Evolutionary conservation across 306 rosid species (phyloP).

Genomic region (Begonia loranthoides): DNA sequence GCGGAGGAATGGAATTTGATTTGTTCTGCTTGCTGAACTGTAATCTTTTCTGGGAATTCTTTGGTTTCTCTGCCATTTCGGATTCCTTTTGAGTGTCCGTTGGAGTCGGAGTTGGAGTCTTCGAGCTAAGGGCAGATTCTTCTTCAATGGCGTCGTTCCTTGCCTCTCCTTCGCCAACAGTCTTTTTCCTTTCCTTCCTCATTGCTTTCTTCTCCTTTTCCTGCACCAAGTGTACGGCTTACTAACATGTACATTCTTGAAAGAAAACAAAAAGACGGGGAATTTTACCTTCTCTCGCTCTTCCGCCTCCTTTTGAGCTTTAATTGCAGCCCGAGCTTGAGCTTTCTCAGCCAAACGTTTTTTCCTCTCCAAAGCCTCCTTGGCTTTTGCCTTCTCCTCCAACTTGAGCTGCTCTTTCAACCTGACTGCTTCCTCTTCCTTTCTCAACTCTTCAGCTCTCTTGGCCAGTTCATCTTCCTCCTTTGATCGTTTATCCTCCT

Average conservation of each 20-base stretch:
- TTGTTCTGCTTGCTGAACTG: constrained; percentile 44
- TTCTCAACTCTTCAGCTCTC: constrained; percentile 54
- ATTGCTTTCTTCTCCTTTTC: constrained; percentile 53
- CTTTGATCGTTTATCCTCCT: constrained; percentile 34
- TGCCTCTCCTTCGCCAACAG: constrained; percentile 14
- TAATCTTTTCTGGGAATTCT: constrained; percentile 30
- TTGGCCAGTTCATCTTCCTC: constrained; percentile 58
- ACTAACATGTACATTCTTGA: background rate
- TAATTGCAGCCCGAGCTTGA: constrained; percentile 54
- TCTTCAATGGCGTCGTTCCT: constrained; percentile 19
- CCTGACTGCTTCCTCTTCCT: constrained; percentile 48
- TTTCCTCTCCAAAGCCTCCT: constrained; percentile 68
- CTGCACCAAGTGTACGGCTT: constrained; percentile 22
- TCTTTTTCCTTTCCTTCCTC: constrained; percentile 70
- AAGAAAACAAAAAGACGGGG: background rate
- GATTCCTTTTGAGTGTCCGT: constrained; percentile 16
- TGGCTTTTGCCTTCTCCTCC: constrained; percentile 72
- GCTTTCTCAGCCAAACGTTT: constrained; percentile 58
- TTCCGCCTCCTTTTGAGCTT: constrained; percentile 77
- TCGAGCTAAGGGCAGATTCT: constrained; percentile 28
- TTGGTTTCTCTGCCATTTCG: constrained; percentile 35
- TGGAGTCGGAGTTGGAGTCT: constrained; percentile 22
- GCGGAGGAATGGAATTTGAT: constrained; percentile 45
- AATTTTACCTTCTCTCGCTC: constrained; percentile 67
- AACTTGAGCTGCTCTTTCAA: constrained; percentile 56